A percentile compares a stretch with the other conserved stretches of the same genome.
Conservation (phyloP, 2,329 filamentous ascomycete genomes). For the Aureobasidium sp. region DNA sequence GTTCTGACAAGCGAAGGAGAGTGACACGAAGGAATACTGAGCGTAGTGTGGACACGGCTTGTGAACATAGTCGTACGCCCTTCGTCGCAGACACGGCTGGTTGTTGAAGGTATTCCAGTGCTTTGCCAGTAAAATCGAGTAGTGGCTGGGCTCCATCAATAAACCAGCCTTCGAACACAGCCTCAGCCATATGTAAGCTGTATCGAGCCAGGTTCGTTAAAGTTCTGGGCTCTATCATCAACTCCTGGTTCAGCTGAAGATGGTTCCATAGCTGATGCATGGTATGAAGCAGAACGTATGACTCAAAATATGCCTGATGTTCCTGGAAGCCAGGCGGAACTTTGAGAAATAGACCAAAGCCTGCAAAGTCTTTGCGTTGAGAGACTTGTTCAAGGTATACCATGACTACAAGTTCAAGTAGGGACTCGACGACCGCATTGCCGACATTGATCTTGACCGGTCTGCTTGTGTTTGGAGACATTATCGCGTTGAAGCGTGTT, state of each 20-base stretch:
- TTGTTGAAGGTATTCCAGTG: conserved; percentile 82
- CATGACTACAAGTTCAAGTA: conserved; percentile 68
- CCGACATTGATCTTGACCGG: conserved; percentile 44
- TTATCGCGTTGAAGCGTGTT: conserved; percentile 54
- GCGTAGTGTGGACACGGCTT: conserved; percentile 69
- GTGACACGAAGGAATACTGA: conserved; percentile 70
- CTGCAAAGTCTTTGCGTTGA: conserved; percentile 79
- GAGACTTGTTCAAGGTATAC: conserved; percentile 84
- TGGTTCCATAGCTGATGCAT: conserved; percentile 62
- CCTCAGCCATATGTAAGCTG: conserved; percentile 72
- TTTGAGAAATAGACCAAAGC: conserved; percentile 76
- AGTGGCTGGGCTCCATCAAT: conserved; percentile 75
- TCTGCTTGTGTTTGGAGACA: conserved; percentile 50
- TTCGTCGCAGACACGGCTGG: conserved; percentile 75
- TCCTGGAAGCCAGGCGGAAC: conserved; percentile 89
- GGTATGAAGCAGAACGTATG: conserved; percentile 71
- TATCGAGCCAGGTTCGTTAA: conserved; percentile 82
- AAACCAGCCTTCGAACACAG: conserved; percentile 94
- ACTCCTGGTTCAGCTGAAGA: conserved; percentile 62
- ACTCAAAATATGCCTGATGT: conserved; percentile 91
- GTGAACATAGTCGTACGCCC: conserved; percentile 81
- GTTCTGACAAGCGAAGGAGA: conserved; percentile 72
- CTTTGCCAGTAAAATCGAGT: conserved; percentile 75
- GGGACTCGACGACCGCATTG: conserved; percentile 63
- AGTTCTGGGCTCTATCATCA: conserved; percentile 71